Evolutionary conservation across 2,329 filamentous ascomycete genomes (phyloP), one percentile per base, ranked within the genome.

Genomic region (Alternaria conjuncta): DNA sequence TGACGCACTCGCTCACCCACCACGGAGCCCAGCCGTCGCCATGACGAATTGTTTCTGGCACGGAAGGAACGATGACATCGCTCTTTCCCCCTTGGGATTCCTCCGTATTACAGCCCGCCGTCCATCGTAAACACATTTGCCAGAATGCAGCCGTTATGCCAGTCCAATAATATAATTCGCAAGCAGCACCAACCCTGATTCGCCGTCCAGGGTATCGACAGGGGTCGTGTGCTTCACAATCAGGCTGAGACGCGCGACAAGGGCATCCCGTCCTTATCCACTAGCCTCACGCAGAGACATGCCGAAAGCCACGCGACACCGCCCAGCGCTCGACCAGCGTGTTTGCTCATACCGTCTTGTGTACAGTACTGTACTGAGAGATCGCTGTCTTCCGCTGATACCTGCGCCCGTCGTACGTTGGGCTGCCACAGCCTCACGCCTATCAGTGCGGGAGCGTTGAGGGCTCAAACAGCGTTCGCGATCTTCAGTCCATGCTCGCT

Each of bases 111-210:
- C 63, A 68, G 57, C 65, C 62, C 25, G 55, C 58, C 64, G 57
- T 61, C 54, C 46, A 50, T 54, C 65, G 45, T 69, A 59, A 57
- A 65, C 61, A 70, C 46, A 73, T 70, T 55, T 70, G 70, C 67
- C 69, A 71, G 58, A 73, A 70, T 71, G 60, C 63, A 65, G 63
- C 67, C 61, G 64, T 62, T 54, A 65, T 66, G 62, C 65, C 60
- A 68, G 66, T 66, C 74, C 75, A 78, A 77, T 76, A 69, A 71
- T 65, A 75, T 72, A 77, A 75, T 73, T 70, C 68, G 51, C 65
- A 65, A 53, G 25, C 23, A 41, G 30, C 15, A 36, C 55, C 53
- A 25, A 9, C 28, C 47, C 64, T 73, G 66, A 77, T 78, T 76
- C 68, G 71, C 47, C 62, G 60, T 47, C 53, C 28, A 8, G 8